These are phyloP conservation scores for Pulveroboletus sp. DNA, from an alignment of 768 basidiomycete species.

Conservation along the genomic window DNA sequence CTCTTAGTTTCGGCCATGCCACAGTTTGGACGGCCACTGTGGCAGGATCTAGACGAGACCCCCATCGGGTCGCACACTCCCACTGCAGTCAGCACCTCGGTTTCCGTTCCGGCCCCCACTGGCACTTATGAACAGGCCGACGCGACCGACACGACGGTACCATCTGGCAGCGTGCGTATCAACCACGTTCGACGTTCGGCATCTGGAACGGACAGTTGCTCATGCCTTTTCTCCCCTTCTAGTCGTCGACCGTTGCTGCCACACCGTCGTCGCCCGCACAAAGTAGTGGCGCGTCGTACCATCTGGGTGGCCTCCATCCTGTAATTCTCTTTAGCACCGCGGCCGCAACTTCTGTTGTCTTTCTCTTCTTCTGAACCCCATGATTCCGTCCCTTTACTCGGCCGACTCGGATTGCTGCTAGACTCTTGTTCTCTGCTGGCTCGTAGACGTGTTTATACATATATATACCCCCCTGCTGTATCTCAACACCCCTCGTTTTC, in stretches of 20 bases:
- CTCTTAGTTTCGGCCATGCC: constrained; percentile 15
- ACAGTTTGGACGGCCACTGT: constrained; percentile 16
- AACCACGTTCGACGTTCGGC: background rate
- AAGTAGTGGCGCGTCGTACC: constrained; percentile 13
- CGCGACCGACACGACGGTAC: background rate
- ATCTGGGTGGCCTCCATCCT: constrained; percentile 1
- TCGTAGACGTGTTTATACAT: background rate
- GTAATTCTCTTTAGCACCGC: constrained; percentile 4
- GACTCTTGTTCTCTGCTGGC: background rate
- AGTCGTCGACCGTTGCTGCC: background rate
- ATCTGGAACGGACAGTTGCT: background rate
- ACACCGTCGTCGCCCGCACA: background rate
- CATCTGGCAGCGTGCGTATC: background rate
- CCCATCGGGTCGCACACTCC: no score
- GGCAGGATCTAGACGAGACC: constrained; percentile 9
- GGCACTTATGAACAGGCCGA: background rate
- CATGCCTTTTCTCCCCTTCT: background rate
- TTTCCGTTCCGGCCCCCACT: background rate
- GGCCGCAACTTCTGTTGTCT: background rate
- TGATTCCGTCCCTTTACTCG: background rate
- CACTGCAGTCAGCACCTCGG: background rate
- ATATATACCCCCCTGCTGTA: background rate
- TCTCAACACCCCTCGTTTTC: background rate
- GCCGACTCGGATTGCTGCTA: background rate
- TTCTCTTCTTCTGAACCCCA: constrained; percentile 1